phyloP scores from a whole-genome alignment of 2,329 filamentous ascomycete species.

The Neoscytalidium dimidiatum region DNA sequence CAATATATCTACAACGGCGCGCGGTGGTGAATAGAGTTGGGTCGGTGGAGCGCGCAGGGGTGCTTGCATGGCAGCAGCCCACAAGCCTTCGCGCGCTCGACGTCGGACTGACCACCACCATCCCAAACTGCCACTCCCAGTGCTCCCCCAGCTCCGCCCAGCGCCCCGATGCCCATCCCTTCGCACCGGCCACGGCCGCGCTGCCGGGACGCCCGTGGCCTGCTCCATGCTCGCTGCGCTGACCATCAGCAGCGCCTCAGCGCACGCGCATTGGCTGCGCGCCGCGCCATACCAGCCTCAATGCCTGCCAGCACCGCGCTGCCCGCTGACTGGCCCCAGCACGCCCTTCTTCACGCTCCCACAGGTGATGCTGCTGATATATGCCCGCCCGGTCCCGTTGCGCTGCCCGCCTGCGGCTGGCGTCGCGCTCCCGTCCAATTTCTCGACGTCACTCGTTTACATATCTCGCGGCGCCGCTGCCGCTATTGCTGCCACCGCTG shows the following conservation, averaged over 20 bases:
- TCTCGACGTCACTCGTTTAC: conserved; percentile 13
- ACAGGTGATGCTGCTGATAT: conserved; percentile 30
- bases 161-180: conserved; percentile 11
- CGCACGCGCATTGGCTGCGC: conserved; percentile 31
- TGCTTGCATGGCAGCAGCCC: neutral
- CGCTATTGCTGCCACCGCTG: too few species aligned
- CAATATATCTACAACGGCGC: conserved; percentile 18
- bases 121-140: conserved; percentile 7
- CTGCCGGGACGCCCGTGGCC: conserved; percentile 10
- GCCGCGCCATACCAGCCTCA: conserved; percentile 26
- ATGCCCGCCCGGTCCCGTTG: conserved; percentile 28
- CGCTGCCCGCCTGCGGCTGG: conserved; percentile 22
- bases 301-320: conserved; percentile 10
- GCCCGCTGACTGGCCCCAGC: conserved; percentile 24
- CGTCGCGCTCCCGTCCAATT: neutral
- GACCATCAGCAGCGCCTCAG: conserved; percentile 24
- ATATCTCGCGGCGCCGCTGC: neutral
- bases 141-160: conserved; percentile 16
- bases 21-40: conserved; percentile 7
- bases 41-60: conserved; percentile 17
- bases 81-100: neutral
- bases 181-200: conserved; percentile 10
- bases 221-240: conserved; percentile 12
- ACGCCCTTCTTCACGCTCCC: conserved; percentile 23
- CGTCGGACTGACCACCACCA: conserved; percentile 15